phyloP scores from a whole-genome alignment of 352 stramenopile genomes.

The Nannochloropsis limnetica region DNA sequence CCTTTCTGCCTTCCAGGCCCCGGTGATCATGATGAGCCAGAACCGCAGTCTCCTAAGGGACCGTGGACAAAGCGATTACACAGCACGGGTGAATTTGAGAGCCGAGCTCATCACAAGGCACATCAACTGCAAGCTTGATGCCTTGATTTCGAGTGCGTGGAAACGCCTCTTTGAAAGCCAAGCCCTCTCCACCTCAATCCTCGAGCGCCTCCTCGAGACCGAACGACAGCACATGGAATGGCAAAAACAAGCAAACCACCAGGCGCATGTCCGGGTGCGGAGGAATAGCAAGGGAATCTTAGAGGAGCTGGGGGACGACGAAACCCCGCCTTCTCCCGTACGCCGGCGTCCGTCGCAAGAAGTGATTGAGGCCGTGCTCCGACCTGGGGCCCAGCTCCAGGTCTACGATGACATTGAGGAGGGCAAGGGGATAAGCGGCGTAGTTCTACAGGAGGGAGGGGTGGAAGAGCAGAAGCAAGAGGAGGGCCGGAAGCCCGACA shows the following conservation, averaged over 20 bases:
- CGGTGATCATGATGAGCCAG: conserved; percentile 17
- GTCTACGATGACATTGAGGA: background rate
- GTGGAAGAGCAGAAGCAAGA: background rate
- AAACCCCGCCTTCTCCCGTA: background rate
- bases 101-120: conserved; percentile 18
- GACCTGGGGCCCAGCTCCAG: background rate
- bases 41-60: background rate
- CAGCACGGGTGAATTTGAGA: background rate
- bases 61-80: conserved; percentile 4
- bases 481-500: background rate
- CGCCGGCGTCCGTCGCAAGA: conserved; percentile 18
- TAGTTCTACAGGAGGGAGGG: background rate
- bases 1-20: background rate
- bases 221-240: conserved; percentile 23
- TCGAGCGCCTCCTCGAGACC: background rate
- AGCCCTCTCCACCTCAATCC: conserved; percentile 25
- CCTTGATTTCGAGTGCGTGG: conserved; percentile 7
- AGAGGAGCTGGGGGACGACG: conserved; percentile 1
- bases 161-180: conserved; percentile 32
- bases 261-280: background rate
- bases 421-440: background rate
- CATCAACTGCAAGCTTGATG: conserved; percentile 31
- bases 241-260: background rate
- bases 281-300: conserved; percentile 12
- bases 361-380: background rate